phyloP scores from a whole-genome alignment of 1,284 basidiomycete genomes.

The Boletellus deceptivus region DNA sequence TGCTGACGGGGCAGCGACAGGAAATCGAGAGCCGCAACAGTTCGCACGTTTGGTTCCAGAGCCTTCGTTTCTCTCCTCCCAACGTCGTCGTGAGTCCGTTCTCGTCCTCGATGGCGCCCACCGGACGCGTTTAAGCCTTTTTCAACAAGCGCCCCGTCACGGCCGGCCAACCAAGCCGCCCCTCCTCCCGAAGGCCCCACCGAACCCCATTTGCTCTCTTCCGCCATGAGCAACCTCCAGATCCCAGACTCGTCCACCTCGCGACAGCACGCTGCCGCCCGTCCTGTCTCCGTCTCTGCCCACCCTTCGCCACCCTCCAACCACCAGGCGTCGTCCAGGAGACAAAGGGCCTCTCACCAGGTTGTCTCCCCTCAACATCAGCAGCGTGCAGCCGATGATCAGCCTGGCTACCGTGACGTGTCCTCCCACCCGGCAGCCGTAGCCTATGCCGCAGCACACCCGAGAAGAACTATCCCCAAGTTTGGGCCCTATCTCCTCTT shows the following conservation, averaged over 20 bases:
- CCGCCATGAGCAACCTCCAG: constrained; percentile 38
- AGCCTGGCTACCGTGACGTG: constrained; percentile 62
- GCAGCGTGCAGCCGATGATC: constrained; percentile 37
- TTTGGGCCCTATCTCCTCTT: constrained; percentile 95
- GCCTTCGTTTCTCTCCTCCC: constrained; percentile 11
- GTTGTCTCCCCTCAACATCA: constrained; percentile 48
- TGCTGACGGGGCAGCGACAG: constrained; percentile 9
- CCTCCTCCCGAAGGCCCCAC: background rate
- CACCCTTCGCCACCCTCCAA: constrained; percentile 41
- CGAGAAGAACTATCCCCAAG: constrained; percentile 82
- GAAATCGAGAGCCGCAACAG: constrained; percentile 17
- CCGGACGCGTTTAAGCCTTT: too few species aligned
- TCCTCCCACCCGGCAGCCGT: constrained; percentile 84
- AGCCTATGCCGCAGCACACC: constrained; percentile 83
- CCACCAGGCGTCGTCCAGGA: constrained; percentile 40
- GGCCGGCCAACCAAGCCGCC: background rate
- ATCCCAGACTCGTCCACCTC: constrained; percentile 53
- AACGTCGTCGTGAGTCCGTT: background rate
- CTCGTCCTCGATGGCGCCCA: background rate
- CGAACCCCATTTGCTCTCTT: background rate
- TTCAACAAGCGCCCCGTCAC: background rate
- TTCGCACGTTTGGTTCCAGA: constrained; percentile 31
- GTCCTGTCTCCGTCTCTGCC: constrained; percentile 44
- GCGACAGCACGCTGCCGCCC: constrained; percentile 36
- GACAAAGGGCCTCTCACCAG: constrained; percentile 51